Conservation (phyloP, 2,329 filamentous ascomycete species). For the Pseudocercospora fuligena region DNA sequence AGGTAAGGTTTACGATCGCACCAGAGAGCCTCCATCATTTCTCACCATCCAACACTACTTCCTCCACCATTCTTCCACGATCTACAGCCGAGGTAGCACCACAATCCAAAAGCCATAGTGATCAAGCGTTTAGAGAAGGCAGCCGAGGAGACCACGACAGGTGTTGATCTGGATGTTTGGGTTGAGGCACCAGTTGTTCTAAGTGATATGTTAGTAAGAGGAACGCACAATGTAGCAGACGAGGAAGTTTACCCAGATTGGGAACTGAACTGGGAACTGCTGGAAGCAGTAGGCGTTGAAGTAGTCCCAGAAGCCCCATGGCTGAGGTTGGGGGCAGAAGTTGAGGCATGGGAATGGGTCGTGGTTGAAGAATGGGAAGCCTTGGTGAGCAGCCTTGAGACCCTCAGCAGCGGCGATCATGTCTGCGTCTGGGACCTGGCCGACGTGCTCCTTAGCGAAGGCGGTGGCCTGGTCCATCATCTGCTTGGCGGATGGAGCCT, state of each 20-base stretch:
- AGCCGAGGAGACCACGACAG: background rate
- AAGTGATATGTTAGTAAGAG: background rate
- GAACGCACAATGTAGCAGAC: background rate
- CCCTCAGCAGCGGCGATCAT: background rate
- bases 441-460: background rate
- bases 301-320: background rate
- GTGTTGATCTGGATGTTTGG: background rate
- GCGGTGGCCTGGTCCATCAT: background rate
- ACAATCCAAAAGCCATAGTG: background rate
- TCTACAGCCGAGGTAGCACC: background rate
- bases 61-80: background rate
- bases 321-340: background rate
- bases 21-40: background rate
- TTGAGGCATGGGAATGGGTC: background rate
- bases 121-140: slow-evolving; percentile 4
- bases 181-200: background rate
- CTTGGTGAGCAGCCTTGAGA: background rate
- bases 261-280: background rate
- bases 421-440: background rate
- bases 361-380: background rate
- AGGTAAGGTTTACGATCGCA: too few species aligned
- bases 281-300: slow-evolving; percentile 1
- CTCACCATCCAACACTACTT: background rate
- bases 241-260: background rate
- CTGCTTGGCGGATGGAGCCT: background rate